Percentiles rank a stretch among this genome's conserved stretches.
These are phyloP conservation scores for Helianthus tuberosus DNA, from an alignment of 129 eudicot genomes.

Conservation along the genomic window DNA sequence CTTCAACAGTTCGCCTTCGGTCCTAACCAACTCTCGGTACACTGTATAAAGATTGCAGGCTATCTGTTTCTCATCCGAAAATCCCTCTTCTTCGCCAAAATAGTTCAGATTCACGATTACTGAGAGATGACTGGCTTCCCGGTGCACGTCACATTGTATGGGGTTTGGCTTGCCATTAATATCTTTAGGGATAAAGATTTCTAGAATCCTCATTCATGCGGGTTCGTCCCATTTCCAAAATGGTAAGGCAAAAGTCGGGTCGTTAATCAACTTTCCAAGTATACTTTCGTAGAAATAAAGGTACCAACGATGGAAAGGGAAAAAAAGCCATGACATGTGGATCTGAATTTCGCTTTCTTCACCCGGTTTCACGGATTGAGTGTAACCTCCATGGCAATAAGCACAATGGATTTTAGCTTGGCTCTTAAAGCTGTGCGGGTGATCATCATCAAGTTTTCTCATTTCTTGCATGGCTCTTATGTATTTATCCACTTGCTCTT, in stretches of 20 bases:
- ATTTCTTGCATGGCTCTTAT: slow-evolving; percentile 30
- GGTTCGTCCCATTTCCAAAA: too few species aligned
- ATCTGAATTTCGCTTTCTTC: slow-evolving; percentile 9
- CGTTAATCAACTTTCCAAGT: slow-evolving; percentile 32
- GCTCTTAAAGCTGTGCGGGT: slow-evolving; percentile 42
- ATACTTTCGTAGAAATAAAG: slow-evolving; percentile 45
- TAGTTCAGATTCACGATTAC: too few species aligned
- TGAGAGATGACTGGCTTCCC: too few species aligned
- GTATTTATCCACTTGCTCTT: slow-evolving; percentile 12
- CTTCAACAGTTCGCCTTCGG: neutral
- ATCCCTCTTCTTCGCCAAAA: too few species aligned
- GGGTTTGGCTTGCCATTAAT: too few species aligned
- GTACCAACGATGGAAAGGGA: slow-evolving; percentile 49
- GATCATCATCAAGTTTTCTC: slow-evolving; percentile 34
- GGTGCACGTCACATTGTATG: too few species aligned
- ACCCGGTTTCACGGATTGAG: neutral
- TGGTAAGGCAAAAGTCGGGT: too few species aligned
- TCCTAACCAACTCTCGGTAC: too few species aligned
- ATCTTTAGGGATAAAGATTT: too few species aligned
- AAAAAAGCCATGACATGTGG: slow-evolving; percentile 47
- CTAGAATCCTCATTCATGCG: too few species aligned
- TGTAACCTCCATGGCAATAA: slow-evolving; percentile 39
- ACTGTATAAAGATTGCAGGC: too few species aligned
- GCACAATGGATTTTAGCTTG: slow-evolving; percentile 57
- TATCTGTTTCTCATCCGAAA: too few species aligned